Base-by-base conservation (phyloP, 441 rosid species). In the Populus tomentosa region DNA sequence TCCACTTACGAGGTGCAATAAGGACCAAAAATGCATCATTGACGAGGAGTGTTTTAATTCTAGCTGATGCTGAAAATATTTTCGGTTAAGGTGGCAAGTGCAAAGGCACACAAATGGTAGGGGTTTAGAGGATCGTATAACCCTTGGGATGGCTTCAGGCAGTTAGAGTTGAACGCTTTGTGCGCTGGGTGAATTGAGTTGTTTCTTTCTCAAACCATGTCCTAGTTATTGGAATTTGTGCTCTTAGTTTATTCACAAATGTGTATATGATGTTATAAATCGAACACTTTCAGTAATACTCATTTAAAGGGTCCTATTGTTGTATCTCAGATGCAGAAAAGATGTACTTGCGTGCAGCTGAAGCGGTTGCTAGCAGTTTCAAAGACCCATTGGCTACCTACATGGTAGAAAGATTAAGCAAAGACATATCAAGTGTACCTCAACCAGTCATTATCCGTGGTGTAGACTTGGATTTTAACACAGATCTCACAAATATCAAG, bases 311-410 rank as follows among this genome's bases (percentile, higher is more conserved):
- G 79, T 69, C 61, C 64, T 71, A 35, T 67, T 75, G 20, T 62
- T 73, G 46, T 82, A 63, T 81, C 63, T 38, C 81, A 93, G 97
- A 88, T 79, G 88, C 85, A 3, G 86, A 85, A 81, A 80, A 84
- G 78, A 86, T 79, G 79, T 91, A 78, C 82, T 81, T 69, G 70
- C 81, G 69, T 74, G 87, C 93, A 20, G 38, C 74, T 61, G 93
- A 89, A 74, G 87, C 85, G 36, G 87, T 85, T 53, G 69, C 80
- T 82, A 79, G 89, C 40, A 88, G 86, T 85, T 88, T 95, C 75
- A 92, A 88, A 85, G 94, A 92, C 75, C 80, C 90, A 4, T 76
- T 81, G 78, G 86, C 71, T 80, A 86, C 77, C 26, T 93, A 89
- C 78, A 63, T 90, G 78, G 83, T 90, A 2, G 95, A 91, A 80